These are phyloP conservation scores for Calycina herbarum DNA, from an alignment of 2,329 filamentous ascomycete genomes.

Conservation along the genomic window DNA sequence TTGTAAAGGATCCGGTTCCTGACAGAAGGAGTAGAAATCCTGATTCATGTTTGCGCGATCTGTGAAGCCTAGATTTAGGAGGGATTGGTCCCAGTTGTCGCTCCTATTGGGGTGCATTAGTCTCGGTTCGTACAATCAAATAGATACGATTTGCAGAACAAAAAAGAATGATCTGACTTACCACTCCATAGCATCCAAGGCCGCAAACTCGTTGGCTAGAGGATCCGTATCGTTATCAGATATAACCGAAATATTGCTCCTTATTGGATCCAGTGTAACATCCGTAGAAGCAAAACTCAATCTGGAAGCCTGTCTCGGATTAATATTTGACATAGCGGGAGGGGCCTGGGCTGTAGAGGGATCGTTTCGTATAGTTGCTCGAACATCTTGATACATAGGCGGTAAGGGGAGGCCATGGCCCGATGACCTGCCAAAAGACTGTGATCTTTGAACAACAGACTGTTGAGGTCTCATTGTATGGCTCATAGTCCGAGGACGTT, in stretches of 20 bases:
- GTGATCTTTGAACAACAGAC: constrained; percentile 15
- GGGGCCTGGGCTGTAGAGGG: neutral
- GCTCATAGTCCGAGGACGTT: constrained; percentile 18
- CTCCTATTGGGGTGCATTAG: constrained; percentile 30
- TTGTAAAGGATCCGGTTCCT: constrained; percentile 36
- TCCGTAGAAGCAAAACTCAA: constrained; percentile 12
- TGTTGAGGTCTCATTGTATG: constrained; percentile 14
- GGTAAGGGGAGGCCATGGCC: constrained; percentile 22
- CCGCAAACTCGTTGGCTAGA: constrained; percentile 58
- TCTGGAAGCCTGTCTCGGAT: constrained; percentile 1
- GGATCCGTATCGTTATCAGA: constrained; percentile 43
- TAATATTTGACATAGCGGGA: neutral
- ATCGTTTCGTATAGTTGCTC: constrained; percentile 17
- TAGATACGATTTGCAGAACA: no score
- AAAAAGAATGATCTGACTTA: constrained; percentile 23
- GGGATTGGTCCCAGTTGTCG: constrained; percentile 37
- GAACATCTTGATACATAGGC: constrained; percentile 26
- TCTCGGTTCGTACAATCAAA: neutral
- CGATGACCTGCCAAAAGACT: constrained; percentile 25
- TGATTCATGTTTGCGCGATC: constrained; percentile 38
- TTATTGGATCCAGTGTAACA: constrained; percentile 16
- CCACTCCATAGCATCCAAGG: constrained; percentile 54
- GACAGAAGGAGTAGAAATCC: constrained; percentile 37
- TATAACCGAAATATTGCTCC: constrained; percentile 26
- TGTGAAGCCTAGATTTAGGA: constrained; percentile 40